Conservation (phyloP, 495 filamentous ascomycete species). For the Amniculicola lignicola region DNA sequence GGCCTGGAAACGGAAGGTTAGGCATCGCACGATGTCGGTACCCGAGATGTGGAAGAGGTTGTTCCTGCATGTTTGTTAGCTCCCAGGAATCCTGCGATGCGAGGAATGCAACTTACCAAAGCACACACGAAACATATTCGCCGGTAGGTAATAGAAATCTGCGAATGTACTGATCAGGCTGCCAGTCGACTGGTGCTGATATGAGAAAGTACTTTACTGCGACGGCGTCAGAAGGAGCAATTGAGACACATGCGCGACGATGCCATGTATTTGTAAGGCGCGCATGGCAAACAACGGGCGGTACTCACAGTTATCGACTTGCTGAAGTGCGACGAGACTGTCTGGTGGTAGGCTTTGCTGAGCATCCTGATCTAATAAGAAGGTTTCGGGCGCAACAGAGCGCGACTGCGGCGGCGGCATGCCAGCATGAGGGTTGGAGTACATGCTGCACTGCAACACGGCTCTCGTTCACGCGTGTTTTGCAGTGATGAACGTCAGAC, state of each 20-base stretch:
- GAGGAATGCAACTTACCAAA: constrained; percentile 64
- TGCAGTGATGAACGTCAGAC: constrained; percentile 30
- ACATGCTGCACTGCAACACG: constrained; percentile 42
- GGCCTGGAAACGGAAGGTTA: constrained; percentile 97
- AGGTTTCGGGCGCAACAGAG: constrained; percentile 72
- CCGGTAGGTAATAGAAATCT: constrained; percentile 93
- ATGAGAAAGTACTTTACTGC: constrained; percentile 99
- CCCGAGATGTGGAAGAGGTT: constrained; percentile 99
- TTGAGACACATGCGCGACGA: constrained; percentile 23
- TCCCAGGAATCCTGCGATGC: constrained; percentile 1
- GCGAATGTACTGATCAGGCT: constrained; percentile 91
- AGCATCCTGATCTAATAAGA: constrained; percentile 94
- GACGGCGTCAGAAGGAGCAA: constrained; percentile 33
- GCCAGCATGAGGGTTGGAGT: constrained; percentile 43
- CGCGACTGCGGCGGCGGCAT: constrained; percentile 69
- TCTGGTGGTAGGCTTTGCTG: constrained; percentile 95
- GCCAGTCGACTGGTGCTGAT: constrained; percentile 97
- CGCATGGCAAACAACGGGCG: too few relatives aligned
- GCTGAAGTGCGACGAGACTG: constrained; percentile 93
- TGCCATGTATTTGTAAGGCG: constrained; percentile 29
- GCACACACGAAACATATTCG: constrained; percentile 96
- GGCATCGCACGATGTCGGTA: constrained; percentile 96
- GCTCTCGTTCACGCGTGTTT: constrained; percentile 19
- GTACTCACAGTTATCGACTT: constrained; percentile 98
- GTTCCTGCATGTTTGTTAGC: constrained; percentile 60